Conservation (phyloP, 2,329 filamentous ascomycete species). For the Epichloe scottii region DNA sequence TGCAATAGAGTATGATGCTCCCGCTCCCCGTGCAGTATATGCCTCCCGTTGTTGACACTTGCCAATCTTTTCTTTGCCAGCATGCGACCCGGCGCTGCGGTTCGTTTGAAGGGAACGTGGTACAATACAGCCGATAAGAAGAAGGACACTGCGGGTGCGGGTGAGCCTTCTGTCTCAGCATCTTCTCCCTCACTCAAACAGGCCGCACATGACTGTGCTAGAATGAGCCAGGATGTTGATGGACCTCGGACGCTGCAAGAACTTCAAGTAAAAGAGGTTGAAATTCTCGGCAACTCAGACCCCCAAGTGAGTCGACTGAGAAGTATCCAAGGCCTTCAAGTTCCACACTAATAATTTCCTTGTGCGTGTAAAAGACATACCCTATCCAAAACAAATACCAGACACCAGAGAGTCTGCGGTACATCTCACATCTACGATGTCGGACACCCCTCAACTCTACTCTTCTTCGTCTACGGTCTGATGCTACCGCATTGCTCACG, state of each 20-base stretch:
- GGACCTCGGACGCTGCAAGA: constrained; percentile 33
- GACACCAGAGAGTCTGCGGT: constrained; percentile 75
- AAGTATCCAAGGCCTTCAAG: not conserved
- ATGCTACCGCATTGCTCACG: constrained; percentile 59
- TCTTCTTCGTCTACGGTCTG: constrained; percentile 71
- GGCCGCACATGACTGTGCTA: not conserved
- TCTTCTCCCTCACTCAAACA: not conserved
- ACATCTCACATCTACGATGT: constrained; percentile 74
- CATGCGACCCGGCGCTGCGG: constrained; percentile 68
- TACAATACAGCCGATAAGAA: constrained; percentile 16
- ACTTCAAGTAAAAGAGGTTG: constrained; percentile 58
- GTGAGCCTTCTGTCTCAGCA: constrained; percentile 3
- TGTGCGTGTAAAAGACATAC: constrained; percentile 54
- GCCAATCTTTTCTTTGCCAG: constrained; percentile 31
- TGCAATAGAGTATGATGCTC: constrained; percentile 52
- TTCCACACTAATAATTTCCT: constrained; percentile 8
- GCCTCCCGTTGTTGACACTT: not conserved
- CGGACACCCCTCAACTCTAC: constrained; percentile 72
- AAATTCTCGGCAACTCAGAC: constrained; percentile 65
- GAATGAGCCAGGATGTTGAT: not conserved
- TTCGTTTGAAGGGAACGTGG: constrained; percentile 70
- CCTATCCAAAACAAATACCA: constrained; percentile 97
- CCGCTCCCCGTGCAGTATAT: constrained; percentile 13
- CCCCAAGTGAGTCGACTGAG: constrained; percentile 48
- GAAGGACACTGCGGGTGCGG: not conserved